These are phyloP conservation scores for Liriodendron chinense DNA, from an alignment of 164 flowering plant species.

Conservation along the genomic window DNA sequence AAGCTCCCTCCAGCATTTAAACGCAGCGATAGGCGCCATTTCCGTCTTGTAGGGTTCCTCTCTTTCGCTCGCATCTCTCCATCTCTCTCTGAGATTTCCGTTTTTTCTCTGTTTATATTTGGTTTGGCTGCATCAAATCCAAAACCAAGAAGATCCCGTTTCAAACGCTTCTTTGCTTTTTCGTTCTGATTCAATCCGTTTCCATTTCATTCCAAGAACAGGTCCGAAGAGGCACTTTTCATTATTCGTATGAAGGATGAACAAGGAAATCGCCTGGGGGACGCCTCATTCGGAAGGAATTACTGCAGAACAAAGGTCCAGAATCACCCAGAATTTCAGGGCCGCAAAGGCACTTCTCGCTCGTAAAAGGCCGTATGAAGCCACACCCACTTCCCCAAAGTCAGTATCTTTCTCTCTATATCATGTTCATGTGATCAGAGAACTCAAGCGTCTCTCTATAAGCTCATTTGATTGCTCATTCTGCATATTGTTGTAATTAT, in stretches of 20 bases:
- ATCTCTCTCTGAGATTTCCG: too few species aligned
- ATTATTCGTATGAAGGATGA: slow-evolving; percentile 19
- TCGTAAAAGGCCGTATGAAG: slow-evolving; percentile 52
- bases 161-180: background rate
- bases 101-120: background rate
- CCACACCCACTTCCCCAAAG: background rate
- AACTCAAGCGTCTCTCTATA: background rate
- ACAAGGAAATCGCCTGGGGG: slow-evolving; percentile 26
- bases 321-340: slow-evolving; percentile 64
- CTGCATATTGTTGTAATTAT: too few species aligned
- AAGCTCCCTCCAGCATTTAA: background rate
- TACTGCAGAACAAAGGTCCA: slow-evolving; percentile 52
- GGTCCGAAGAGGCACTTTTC: background rate
- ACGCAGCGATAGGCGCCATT: background rate
- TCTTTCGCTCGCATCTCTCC: background rate
- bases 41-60: slow-evolving; percentile 3
- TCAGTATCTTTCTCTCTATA: background rate
- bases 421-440: background rate
- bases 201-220: too few species aligned
- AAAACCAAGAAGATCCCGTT: background rate
- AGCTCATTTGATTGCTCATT: background rate
- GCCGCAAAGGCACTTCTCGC: slow-evolving; percentile 77
- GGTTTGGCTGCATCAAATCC: background rate
- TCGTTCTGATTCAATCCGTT: background rate
- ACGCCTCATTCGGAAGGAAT: slow-evolving; percentile 17